phyloP scores from a whole-genome alignment of 2,329 filamentous ascomycete genomes.

The Rasamsonia emersonii region DNA sequence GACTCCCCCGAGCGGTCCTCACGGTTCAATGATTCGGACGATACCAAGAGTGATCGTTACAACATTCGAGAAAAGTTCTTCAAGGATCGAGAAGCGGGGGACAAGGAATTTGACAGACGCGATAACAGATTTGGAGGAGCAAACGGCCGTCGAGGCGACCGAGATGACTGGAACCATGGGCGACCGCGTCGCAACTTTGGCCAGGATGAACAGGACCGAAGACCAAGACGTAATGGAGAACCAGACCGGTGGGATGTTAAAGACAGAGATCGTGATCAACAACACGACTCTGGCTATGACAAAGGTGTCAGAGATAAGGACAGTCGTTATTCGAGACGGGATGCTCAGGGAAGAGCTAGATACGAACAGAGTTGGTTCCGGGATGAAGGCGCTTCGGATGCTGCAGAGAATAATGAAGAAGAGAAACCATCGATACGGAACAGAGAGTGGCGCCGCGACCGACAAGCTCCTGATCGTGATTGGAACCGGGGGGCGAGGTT shows the following conservation, averaged over 20 bases:
- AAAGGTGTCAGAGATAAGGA: slow-evolving; percentile 47
- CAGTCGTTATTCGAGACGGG: slow-evolving; percentile 50
- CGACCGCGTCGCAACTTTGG: slow-evolving; percentile 33
- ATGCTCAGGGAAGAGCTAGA: slow-evolving; percentile 56
- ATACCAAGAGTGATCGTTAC: slow-evolving; percentile 53
- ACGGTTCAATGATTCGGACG: slow-evolving; percentile 47
- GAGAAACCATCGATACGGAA: slow-evolving; percentile 42
- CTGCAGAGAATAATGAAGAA: slow-evolving; percentile 32
- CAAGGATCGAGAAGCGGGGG: slow-evolving; percentile 27
- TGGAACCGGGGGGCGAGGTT: slow-evolving; percentile 46
- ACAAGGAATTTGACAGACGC: slow-evolving; percentile 30
- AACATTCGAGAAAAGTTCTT: slow-evolving; percentile 45
- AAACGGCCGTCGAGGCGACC: slow-evolving; percentile 30
- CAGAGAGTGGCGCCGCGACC: slow-evolving; percentile 55
- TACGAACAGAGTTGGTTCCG: slow-evolving; percentile 69
- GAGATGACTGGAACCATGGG: slow-evolving; percentile 34
- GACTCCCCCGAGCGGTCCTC: slow-evolving; percentile 37
- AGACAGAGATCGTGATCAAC: slow-evolving; percentile 48
- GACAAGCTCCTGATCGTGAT: slow-evolving; percentile 42
- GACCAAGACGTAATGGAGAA: slow-evolving; percentile 34
- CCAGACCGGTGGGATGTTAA: slow-evolving; percentile 34
- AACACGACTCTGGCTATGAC: slow-evolving; percentile 43
- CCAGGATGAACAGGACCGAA: slow-evolving; percentile 33
- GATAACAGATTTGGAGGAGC: slow-evolving; percentile 25
- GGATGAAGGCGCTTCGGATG: slow-evolving; percentile 39